A percentile compares a stretch with the other conserved stretches of the same genome.
These are phyloP conservation scores for Ophiosphaerella narmari DNA, from an alignment of 2,329 filamentous ascomycete genomes.

Conservation along the genomic window DNA sequence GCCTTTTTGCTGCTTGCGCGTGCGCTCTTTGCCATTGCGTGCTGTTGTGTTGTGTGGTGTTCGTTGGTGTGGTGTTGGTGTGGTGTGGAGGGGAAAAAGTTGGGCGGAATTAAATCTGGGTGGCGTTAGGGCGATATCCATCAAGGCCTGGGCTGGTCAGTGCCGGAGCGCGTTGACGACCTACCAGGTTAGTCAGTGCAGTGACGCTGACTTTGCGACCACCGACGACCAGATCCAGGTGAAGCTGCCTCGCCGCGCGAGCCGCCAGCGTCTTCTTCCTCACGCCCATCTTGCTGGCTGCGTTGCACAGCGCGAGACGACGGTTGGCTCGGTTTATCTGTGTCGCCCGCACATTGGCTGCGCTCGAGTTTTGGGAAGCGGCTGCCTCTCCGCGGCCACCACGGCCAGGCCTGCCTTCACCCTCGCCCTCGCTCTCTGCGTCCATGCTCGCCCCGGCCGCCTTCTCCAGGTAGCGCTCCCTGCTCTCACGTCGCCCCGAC, in stretches of 20 bases:
- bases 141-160: not conserved
- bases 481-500: constrained; percentile 2
- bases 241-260: constrained; percentile 28
- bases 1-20: constrained; percentile 79
- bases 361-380: constrained; percentile 15
- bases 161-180: constrained; percentile 20
- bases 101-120: constrained; percentile 21
- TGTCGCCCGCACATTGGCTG: not conserved
- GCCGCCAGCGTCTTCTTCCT: constrained; percentile 17
- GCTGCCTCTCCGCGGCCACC: constrained; percentile 15
- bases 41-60: constrained; percentile 5
- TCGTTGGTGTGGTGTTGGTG: too few species aligned
- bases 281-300: not conserved
- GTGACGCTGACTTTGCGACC: constrained; percentile 34
- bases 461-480: constrained; percentile 7
- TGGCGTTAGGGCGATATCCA: constrained; percentile 18
- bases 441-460: not conserved
- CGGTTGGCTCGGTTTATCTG: constrained; percentile 2
- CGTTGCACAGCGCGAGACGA: constrained; percentile 1
- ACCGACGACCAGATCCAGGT: constrained; percentile 1
- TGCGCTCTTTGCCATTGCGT: constrained; percentile 82
- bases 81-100: constrained; percentile 13
- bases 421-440: not conserved
- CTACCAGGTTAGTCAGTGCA: not conserved
- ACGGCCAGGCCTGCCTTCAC: not conserved